These are phyloP conservation scores for Xerocomellus dryophilus DNA, from an alignment of 768 basidiomycete genomes.

Conservation along the genomic window DNA sequence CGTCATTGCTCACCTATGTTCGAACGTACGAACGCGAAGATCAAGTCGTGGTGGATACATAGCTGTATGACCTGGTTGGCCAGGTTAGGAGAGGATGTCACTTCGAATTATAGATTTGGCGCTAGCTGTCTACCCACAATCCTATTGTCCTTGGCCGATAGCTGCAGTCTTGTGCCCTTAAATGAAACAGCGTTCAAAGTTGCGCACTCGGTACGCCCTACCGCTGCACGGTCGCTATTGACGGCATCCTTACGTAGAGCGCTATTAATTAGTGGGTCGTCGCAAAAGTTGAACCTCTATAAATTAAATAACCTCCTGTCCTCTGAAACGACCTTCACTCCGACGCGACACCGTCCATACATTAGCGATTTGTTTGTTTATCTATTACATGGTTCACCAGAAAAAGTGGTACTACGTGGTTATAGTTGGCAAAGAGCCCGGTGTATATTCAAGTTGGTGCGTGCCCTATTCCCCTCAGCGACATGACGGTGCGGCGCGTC, in stretches of 20 bases:
- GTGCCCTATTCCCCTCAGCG: conserved; percentile 7
- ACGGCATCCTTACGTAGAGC: conserved; percentile 15
- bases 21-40: conserved; percentile 64
- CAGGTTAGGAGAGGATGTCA: background rate
- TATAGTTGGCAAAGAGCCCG: conserved; percentile 24
- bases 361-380: background rate
- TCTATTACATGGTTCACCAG: conserved; percentile 14
- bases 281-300: conserved; percentile 19
- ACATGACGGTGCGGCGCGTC: conserved; percentile 10
- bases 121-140: conserved; percentile 9
- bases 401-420: conserved; percentile 32
- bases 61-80: conserved; percentile 49
- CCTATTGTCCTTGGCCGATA: background rate
- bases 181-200: background rate
- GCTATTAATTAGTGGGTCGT: conserved; percentile 2
- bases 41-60: conserved; percentile 72
- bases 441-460: conserved; percentile 31
- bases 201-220: too few species aligned
- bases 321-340: background rate
- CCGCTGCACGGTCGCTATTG: too few species aligned
- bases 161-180: background rate
- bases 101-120: conserved; percentile 5
- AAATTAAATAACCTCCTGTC: conserved; percentile 26
- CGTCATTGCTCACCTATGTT: conserved; percentile 73
- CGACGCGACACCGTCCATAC: conserved; percentile 1